A percentile compares a stretch with the other conserved stretches of the same genome.
These are phyloP conservation scores for Hypocrella siamensis DNA, from an alignment of 2,329 filamentous ascomycete genomes.

Conservation along the genomic window DNA sequence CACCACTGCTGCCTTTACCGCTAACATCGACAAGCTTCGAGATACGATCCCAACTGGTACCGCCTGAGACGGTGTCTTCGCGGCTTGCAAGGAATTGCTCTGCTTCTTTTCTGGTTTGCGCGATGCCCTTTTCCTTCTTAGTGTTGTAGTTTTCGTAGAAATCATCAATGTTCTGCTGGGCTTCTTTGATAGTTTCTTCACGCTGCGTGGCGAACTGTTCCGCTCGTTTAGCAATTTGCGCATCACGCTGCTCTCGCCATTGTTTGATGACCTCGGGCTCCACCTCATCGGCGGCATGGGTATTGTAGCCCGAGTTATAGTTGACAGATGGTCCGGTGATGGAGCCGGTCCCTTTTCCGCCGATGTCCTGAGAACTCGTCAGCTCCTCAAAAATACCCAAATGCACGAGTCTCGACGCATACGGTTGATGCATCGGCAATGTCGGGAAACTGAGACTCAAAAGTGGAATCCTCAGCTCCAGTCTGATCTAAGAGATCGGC, in stretches of 20 bases:
- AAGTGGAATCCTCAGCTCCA: conserved; percentile 36
- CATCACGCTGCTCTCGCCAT: conserved; percentile 85
- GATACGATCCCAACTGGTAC: conserved; percentile 97
- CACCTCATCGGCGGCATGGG: conserved; percentile 50
- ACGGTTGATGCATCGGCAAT: conserved; percentile 32
- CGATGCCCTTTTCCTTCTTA: conserved; percentile 87
- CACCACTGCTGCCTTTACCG: conserved; percentile 78
- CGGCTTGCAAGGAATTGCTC: conserved; percentile 80
- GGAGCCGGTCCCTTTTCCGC: conserved; percentile 13
- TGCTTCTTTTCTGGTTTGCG: conserved; percentile 78
- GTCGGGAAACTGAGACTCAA: conserved; percentile 84
- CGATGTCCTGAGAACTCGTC: conserved; percentile 12
- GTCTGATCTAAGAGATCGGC: conserved; percentile 61
- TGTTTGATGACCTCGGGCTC: conserved; percentile 80
- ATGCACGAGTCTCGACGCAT: conserved; percentile 6
- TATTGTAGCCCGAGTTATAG: conserved; percentile 46
- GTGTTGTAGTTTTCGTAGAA: conserved; percentile 99
- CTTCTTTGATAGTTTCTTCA: conserved; percentile 72
- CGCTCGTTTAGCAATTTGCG: conserved; percentile 66
- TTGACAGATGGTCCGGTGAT: conserved; percentile 60
- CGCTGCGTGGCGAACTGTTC: conserved; percentile 74
- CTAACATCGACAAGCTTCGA: conserved; percentile 95
- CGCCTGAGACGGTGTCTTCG: conserved; percentile 85
- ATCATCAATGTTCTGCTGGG: conserved; percentile 89
- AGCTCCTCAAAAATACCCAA: not conserved